Evolutionary conservation across 345 rosid genomes (phyloP), one percentile per base, ranked within the genome.

Genomic region (Erodium maritimum): DNA sequence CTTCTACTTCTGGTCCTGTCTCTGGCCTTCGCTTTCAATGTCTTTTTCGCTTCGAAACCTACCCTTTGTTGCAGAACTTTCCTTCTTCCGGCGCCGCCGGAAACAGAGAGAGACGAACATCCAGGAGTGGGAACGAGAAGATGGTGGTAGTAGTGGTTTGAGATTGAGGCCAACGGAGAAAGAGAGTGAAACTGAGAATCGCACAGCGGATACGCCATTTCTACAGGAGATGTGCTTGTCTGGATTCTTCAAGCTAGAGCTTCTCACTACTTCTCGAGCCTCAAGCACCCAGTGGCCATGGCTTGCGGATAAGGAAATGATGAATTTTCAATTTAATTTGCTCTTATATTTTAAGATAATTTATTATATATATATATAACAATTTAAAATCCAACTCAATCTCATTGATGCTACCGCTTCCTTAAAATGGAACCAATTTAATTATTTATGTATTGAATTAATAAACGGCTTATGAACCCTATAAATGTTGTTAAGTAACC

Each of bases 31-130:
- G 48, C 48, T 42, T 12, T 42, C 48, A 12, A 42, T 34, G 72
- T 50, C 18, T 62, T 61, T 58, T 74, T 73, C 2, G 50, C 54
- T 54, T 62, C 63, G 18, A 53, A 19, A 19, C 42, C 45, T 20
- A 63, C 29, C 23, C 50, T 58, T 45, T 56, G 67, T 13, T 52
- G 69, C 21, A 74, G 64, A 54, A 70, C 68, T 1, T 71, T 42
- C 10, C 82, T 74, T 42, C 72, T 58, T 65, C 67, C 16, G 60
- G 65, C 64, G 69, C 66, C 5, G 66, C 72, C 18, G 61, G 77
- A 25, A 55, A 23, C 14, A 54, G n/a, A 21, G 17, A 5, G 52
- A 19, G 9, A 56, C 45, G 22, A 52, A 21, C 21, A 42, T 42
- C 48, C 12, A 1, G 33, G 33, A 19, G 8, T 1, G 42, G 2